Evolutionary conservation across 2,329 filamentous ascomycete species (phyloP).

Genomic region (Rhytidhysteron rufulum): DNA sequence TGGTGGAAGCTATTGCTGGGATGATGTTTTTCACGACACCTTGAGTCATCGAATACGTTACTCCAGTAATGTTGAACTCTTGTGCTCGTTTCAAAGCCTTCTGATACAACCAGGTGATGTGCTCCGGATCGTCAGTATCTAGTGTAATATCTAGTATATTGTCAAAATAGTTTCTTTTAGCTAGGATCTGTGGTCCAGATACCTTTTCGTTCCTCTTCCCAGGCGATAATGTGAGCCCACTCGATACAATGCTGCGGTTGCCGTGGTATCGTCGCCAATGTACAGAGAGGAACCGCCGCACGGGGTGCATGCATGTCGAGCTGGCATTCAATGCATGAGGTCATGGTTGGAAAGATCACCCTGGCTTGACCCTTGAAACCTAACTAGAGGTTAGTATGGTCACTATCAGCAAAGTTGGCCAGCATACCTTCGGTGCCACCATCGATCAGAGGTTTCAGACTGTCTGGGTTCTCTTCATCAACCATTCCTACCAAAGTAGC

Average conservation of each 20-base stretch:
- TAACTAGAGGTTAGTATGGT: conserved; percentile 22
- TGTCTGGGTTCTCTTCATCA: conserved; percentile 76
- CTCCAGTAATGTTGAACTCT: conserved; percentile 86
- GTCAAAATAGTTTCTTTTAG: no score
- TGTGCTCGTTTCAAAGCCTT: conserved; percentile 75
- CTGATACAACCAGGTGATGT: conserved; percentile 94
- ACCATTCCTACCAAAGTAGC: conserved; percentile 88
- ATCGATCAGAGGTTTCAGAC: conserved; percentile 89
- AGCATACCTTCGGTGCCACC: conserved; percentile 80
- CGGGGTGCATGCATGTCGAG: conserved; percentile 98
- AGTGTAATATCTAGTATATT: conserved; percentile 67
- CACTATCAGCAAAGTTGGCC: no score
- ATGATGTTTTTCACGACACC: conserved; percentile 99
- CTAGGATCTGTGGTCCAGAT: no score
- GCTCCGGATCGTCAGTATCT: conserved; percentile 93
- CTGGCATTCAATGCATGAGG: conserved; percentile 96
- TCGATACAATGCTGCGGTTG: conserved; percentile 98
- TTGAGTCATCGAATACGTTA: conserved; percentile 94
- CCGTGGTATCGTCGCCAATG: conserved; percentile 89
- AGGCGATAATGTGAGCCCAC: conserved; percentile 98
- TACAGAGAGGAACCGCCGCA: conserved; percentile 93
- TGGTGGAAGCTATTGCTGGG: conserved; percentile 94
- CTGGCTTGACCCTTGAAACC: conserved; percentile 96
- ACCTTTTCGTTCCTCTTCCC: conserved; percentile 64
- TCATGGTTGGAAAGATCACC: conserved; percentile 87